Base-by-base conservation (phyloP, 1,284 basidiomycete genomes). In the Lentinula novae-zelandiae region DNA sequence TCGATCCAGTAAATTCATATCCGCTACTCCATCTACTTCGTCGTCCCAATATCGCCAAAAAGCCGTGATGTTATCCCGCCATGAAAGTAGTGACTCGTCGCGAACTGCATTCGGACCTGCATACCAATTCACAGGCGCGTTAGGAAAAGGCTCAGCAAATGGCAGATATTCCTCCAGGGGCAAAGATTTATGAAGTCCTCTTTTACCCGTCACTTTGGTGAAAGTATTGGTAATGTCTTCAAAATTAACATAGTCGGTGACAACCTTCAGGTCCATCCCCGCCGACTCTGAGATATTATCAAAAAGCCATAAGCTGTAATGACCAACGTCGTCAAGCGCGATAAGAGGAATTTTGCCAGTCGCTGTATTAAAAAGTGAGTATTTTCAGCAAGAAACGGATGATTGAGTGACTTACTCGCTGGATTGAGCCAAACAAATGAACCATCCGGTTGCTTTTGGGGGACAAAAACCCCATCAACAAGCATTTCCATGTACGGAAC, bases 401-500 rank as follows among this genome's bases (percentile, higher is more conserved):
- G 17, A 17, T 17, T 17, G 50, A 9, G 7, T n/a, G 9, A 36
- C 34, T 53, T 39, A 53, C 52, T 53, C n/a, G 52, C 52, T 20
- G 52, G 52, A 38, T 53, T 53, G 17, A n/a, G 9, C 52, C 52
- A 53, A 15, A 38, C 34, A 39, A 53, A 53, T 10, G 52, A 38
- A 20, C 52, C 52, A 20, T 53, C 52, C 39, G 52, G 13, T 22
- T 20, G 52, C n/a, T 53, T n/a, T 12, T 12, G 38, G 6, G 52
- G 52, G 15, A 53, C 52, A 53, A 53, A 53, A 3, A 53, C 9
- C n/a, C 52, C 52, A 53, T 53, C 52, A 9, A 53, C 1, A 34
- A 53, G 36, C 52, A 53, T 53, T n/a, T 53, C 34, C 52, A 53
- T 53, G 17, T 53, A 53, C 34, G 52, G 34, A n/a, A 53, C 52